Percentiles rank a stretch among this genome's conserved stretches.
These are phyloP conservation scores for Ophiostoma montium DNA, from an alignment of 2,329 filamentous ascomycete species.

Conservation along the genomic window DNA sequence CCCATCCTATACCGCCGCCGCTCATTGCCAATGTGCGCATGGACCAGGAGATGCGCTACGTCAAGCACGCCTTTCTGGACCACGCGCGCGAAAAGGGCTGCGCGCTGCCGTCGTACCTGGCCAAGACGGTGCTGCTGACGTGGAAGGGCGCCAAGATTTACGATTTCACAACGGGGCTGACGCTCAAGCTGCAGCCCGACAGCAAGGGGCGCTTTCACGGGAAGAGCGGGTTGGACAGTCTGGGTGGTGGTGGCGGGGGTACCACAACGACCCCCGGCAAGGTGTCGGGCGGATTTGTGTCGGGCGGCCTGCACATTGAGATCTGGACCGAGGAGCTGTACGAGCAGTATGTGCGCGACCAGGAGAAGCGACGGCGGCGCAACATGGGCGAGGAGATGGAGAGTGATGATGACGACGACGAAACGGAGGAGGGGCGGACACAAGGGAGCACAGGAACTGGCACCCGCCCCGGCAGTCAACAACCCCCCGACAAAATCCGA, in stretches of 20 bases:
- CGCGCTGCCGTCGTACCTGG: slow-evolving; percentile 24
- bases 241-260: no score
- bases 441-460: slow-evolving; percentile 10
- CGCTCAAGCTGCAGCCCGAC: slow-evolving; percentile 44
- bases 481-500: slow-evolving; percentile 21
- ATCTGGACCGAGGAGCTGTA: slow-evolving; percentile 59
- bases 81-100: slow-evolving; percentile 38
- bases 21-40: slow-evolving; percentile 53
- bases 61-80: slow-evolving; percentile 55
- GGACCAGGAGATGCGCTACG: slow-evolving; percentile 50
- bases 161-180: slow-evolving; percentile 50
- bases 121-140: slow-evolving; percentile 60
- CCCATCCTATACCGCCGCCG: neutral
- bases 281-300: slow-evolving; percentile 26
- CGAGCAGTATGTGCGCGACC: slow-evolving; percentile 30
- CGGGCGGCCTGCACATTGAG: slow-evolving; percentile 55
- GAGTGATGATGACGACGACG: slow-evolving; percentile 19
- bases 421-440: neutral
- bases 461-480: neutral
- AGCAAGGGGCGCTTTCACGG: slow-evolving; percentile 27
- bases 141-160: slow-evolving; percentile 64
- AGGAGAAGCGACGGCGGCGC: slow-evolving; percentile 32
- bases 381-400: slow-evolving; percentile 25
- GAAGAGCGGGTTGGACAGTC: slow-evolving; percentile 22
- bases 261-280: no score